phyloP scores from a whole-genome alignment of 2,329 filamentous ascomycete species.

The Fusarium zealandicum region DNA sequence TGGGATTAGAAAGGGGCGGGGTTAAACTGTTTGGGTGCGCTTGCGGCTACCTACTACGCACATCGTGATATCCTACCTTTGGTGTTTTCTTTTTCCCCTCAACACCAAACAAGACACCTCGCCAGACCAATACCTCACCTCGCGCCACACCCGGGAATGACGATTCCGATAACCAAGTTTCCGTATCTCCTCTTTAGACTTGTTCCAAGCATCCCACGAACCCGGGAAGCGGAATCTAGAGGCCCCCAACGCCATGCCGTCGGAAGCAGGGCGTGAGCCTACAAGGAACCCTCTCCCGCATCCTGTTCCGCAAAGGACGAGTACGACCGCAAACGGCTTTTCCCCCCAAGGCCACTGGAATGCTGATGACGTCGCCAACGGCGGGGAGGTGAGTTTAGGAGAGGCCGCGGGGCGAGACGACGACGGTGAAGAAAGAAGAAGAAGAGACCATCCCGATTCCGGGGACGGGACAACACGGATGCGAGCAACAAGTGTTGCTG shows the following conservation, averaged over 20 bases:
- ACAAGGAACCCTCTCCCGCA: too few species aligned
- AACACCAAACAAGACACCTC: neutral
- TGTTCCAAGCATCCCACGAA: constrained; percentile 1
- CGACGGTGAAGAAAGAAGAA: neutral
- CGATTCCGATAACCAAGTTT: neutral
- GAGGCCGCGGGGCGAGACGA: neutral
- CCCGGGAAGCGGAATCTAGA: neutral
- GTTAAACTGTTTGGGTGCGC: too few species aligned
- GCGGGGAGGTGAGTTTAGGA: neutral
- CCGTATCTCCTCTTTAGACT: too few species aligned
- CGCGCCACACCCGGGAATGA: constrained; percentile 1
- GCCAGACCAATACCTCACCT: neutral
- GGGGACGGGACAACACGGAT: constrained; percentile 27
- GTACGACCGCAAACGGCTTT: constrained; percentile 13
- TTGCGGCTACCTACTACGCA: too few species aligned
- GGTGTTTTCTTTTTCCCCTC: constrained; percentile 18
- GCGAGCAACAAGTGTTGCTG: neutral
- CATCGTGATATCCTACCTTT: constrained; percentile 4
- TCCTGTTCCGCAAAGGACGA: too few species aligned
- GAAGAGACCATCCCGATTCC: constrained; percentile 12
- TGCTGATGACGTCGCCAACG: constrained; percentile 20
- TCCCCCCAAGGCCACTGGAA: constrained; percentile 24
- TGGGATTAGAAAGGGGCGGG: neutral
- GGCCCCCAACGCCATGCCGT: constrained; percentile 1
- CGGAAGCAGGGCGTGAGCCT: neutral